Base-by-base conservation (phyloP, 1,139 yeast genomes). In the Hemisphaericaspora subhashii region DNA sequence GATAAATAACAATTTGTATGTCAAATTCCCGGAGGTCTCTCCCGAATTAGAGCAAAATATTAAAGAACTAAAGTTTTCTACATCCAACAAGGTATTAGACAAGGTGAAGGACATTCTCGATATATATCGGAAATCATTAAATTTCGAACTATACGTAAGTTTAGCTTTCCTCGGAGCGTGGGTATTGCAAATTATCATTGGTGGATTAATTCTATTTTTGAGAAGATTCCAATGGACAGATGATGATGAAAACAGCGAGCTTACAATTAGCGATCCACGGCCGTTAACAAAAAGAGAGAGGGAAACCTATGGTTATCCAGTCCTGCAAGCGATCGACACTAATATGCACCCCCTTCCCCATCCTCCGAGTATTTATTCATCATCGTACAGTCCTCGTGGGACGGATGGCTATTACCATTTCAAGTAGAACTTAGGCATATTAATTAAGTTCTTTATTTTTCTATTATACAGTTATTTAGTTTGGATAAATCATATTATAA, bases 1-100 rank as follows among this genome's bases (percentile, higher is more conserved):
- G 98, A 64, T 90, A 2, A 72, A 84, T 50, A 66, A 81, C 24
- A 71, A 86, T 47, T 72, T 90, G 3, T 67, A 77, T 12, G 63
- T 90, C 2, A 47, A 64, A 0, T 55, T 90, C 1, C 96, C 97
- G 1, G 14, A 27, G 12, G 23, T 50, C 3, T 32, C 42, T 12
- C 30, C 26, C n/a, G 39, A 41, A 7, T 21, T 44, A 7, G 36
- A 37, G 24, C 24, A 40, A 14, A 38, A 36, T 20, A 20, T 47
- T n/a, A 14, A 17, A 5, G 27, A 42, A n/a, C 23, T 47, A 7
- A 40, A 39, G 18, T 43, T 45, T 32, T 18, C 32, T 13, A 39
- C 42, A 29, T 34, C 42, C 7, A 21, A 39, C 6, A 25, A 25
- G 3, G 26, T 44, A 1, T 24, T 42, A 13, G 15, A 18, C 2